These are phyloP conservation scores for Endogone sp. DNA, from an alignment of 192 early-diverging fungal genomes.

Conservation along the genomic window DNA sequence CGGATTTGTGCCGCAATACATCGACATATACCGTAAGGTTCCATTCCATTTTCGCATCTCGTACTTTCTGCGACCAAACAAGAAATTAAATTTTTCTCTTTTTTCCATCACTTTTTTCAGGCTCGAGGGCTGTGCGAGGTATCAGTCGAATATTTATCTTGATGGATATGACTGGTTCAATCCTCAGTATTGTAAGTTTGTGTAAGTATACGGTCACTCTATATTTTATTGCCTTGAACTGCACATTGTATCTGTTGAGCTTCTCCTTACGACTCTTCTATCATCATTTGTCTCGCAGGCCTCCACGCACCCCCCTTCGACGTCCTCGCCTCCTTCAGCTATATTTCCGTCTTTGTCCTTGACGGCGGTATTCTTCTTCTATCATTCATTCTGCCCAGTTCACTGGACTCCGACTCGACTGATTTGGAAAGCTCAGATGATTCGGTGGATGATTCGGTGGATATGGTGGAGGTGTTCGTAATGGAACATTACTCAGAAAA, in stretches of 20 bases:
- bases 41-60: no score
- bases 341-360: conserved; percentile 16
- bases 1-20: conserved; percentile 44
- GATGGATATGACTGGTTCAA: conserved; percentile 35
- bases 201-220: conserved; percentile 21
- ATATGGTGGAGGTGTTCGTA: not conserved
- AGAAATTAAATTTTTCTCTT: no score
- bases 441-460: not conserved
- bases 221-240: no score
- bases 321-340: conserved; percentile 14
- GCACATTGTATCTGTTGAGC: no score
- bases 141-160: conserved; percentile 39
- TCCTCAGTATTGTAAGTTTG: conserved; percentile 38
- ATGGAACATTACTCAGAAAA: not conserved
- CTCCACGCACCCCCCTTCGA: conserved; percentile 13
- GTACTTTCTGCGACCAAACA: no score
- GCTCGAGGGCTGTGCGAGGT: conserved; percentile 24
- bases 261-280: no score
- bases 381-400: not conserved
- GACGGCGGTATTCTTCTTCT: conserved; percentile 16
- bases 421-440: not conserved
- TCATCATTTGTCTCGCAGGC: not conserved
- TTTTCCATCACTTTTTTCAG: no score
- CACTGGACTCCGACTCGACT: not conserved
- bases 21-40: conserved; percentile 26